phyloP scores from a whole-genome alignment of 2,329 filamentous ascomycete genomes.

The Claviceps humidiphila region DNA sequence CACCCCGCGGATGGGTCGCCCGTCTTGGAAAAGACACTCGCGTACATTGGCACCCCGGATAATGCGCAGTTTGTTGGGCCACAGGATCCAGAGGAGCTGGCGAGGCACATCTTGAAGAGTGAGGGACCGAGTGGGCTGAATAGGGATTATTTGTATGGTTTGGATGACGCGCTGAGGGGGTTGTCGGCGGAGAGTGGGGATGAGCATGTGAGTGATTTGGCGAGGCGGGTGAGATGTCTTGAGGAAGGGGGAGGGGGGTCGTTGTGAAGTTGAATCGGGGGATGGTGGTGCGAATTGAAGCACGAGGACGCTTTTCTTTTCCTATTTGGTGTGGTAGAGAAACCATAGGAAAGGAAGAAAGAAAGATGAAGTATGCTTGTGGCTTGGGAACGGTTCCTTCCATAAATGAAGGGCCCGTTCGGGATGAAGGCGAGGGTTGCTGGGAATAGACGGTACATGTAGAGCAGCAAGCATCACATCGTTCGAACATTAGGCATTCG shows the following conservation, averaged over 20 bases:
- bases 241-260: constrained; percentile 3
- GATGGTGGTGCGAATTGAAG: neutral
- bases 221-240: constrained; percentile 54
- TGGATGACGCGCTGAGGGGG: constrained; percentile 62
- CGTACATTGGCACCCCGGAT: constrained; percentile 87
- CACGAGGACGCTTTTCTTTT: neutral
- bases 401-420: no score
- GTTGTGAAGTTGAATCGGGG: neutral
- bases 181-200: constrained; percentile 69
- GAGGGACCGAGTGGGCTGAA: constrained; percentile 79
- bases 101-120: constrained; percentile 66
- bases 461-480: no score
- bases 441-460: no score
- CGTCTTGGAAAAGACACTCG: constrained; percentile 45
- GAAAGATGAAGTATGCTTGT: no score
- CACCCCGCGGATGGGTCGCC: constrained; percentile 31
- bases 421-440: no score
- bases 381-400: no score
- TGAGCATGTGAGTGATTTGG: constrained; percentile 73
- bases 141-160: constrained; percentile 70
- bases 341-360: no score
- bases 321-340: no score
- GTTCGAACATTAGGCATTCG: neutral
- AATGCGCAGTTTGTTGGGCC: constrained; percentile 87
- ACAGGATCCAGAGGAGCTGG: constrained; percentile 65